Evolutionary conservation across 768 basidiomycete species (phyloP).

Genomic region (Lentinula detonsa): DNA sequence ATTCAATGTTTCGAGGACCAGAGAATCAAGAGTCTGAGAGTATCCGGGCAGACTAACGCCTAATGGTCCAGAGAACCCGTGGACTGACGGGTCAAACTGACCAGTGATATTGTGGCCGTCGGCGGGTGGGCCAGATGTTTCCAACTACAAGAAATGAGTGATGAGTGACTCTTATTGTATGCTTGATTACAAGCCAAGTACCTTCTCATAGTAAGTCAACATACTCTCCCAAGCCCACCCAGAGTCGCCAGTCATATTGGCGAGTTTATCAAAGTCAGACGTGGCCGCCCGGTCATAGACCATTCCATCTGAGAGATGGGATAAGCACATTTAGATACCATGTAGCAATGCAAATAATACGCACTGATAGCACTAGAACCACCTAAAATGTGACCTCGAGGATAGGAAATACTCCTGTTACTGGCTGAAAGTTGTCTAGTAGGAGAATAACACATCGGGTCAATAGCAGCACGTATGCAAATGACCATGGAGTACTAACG

Average conservation of each 20-base stretch:
- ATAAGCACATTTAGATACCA: background rate
- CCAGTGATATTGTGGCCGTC: conserved; percentile 18
- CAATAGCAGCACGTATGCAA: conserved; percentile 7
- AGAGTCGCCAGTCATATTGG: conserved; percentile 15
- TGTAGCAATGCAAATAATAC: background rate
- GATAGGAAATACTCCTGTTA: conserved; percentile 13
- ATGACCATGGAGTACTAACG: conserved; percentile 9
- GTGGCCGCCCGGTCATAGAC: conserved; percentile 18
- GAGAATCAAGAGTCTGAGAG: conserved; percentile 10
- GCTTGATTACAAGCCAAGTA: background rate
- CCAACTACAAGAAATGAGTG: conserved; percentile 6
- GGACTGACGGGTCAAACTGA: conserved; percentile 19
- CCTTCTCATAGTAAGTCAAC: conserved; percentile 18
- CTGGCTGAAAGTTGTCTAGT: background rate
- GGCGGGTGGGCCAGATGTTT: conserved; percentile 13
- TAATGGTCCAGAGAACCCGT: conserved; percentile 17
- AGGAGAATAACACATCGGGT: background rate
- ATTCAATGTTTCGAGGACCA: conserved; percentile 17
- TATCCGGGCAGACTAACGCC: conserved; percentile 15
- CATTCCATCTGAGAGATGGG: conserved; percentile 14
- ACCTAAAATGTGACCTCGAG: conserved; percentile 17
- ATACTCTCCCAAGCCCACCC: conserved; percentile 24
- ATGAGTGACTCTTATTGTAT: background rate
- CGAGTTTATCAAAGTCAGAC: conserved; percentile 20
- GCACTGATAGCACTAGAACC: conserved; percentile 16